These are phyloP conservation scores for Fusarium neocosmosporiellum DNA, from an alignment of 2,329 filamentous ascomycete genomes.

Conservation along the genomic window DNA sequence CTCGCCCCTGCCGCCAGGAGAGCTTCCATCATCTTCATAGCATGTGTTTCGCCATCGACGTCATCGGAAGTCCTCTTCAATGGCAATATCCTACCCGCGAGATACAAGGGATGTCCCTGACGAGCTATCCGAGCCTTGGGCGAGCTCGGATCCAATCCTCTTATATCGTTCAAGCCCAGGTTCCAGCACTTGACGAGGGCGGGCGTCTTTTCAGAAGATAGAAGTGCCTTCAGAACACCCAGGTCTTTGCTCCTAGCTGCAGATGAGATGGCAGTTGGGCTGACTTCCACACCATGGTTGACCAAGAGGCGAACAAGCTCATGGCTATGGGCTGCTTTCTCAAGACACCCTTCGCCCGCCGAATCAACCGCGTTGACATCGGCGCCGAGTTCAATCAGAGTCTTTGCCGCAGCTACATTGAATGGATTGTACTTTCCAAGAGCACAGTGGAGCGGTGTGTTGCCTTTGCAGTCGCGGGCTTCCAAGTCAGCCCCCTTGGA, in stretches of 20 bases:
- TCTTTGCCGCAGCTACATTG: neutral
- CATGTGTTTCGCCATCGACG: too few relatives aligned
- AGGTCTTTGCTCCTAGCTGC: neutral
- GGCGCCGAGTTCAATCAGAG: slow-evolving; percentile 19
- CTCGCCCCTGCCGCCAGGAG: slow-evolving; percentile 16
- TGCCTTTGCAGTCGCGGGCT: neutral
- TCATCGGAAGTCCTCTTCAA: neutral
- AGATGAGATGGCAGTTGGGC: neutral
- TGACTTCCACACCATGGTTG: slow-evolving; percentile 18
- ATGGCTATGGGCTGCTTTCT: slow-evolving; percentile 1
- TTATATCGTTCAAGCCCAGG: neutral
- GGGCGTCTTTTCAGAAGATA: slow-evolving; percentile 7
- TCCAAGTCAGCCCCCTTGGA: slow-evolving; percentile 30
- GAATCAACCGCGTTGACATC: slow-evolving; percentile 21
- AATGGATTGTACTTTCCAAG: neutral
- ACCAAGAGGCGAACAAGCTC: slow-evolving; percentile 21
- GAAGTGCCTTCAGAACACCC: slow-evolving; percentile 5
- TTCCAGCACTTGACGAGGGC: neutral
- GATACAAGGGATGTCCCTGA: slow-evolving; percentile 5
- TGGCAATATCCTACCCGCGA: neutral
- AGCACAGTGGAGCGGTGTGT: slow-evolving; percentile 24
- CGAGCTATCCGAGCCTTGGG: neutral
- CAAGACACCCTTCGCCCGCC: slow-evolving; percentile 4
- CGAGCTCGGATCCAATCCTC: neutral
- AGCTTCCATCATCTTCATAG: neutral